Evolutionary conservation across 345 rosid genomes (phyloP), one percentile per base, ranked within the genome.

Genomic region (Gossypioides kirkii): DNA sequence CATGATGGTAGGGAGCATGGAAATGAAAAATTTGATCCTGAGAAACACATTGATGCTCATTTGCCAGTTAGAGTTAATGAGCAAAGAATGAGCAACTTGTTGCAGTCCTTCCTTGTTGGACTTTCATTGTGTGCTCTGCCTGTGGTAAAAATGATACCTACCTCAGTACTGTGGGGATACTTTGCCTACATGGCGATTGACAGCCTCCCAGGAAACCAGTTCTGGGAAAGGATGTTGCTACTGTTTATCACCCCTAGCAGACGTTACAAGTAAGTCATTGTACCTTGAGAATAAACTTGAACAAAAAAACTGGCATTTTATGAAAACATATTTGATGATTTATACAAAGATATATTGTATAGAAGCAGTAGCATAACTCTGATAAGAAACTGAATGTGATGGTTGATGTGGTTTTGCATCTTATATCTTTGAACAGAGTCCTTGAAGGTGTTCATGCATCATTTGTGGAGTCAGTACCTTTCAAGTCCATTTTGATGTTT

Each of bases 111-210:
- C 73, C 94, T 93, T 11, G 92, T 88, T 26, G 97, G 88, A 28
- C 38, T 83, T 61, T 78, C 90, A 69, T 71, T 86, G 60, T 78
- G 82, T 61, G 90, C 81, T 20, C 72, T 87, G 38, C 97, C 97
- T 18, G 68, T 84, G 61, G 77, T 93, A 36, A 89, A 84, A 55
- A 80, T 56, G 86, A 85, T 91, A 71, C 94, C 97, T 10, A 88
- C 94, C 60, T 91, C 97, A 64, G 93, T 89, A 59, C 87, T 91
- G 1, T 90, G 98, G 98, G 97, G 97, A 61, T 92, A 92, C 80
- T 92, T 92, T 73, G 90, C 97, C 65, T 90, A 89, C 82, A 91
- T 87, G 97, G 98, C 95, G 71, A 85, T 93, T 70, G 98, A 93
- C 77, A 93, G 97, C 80, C 91, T 93, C 64, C 97, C 92, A 0